Evolutionary conservation across 2,329 filamentous ascomycete species (phyloP).

Genomic region (Cucurbitaria berberidis): DNA sequence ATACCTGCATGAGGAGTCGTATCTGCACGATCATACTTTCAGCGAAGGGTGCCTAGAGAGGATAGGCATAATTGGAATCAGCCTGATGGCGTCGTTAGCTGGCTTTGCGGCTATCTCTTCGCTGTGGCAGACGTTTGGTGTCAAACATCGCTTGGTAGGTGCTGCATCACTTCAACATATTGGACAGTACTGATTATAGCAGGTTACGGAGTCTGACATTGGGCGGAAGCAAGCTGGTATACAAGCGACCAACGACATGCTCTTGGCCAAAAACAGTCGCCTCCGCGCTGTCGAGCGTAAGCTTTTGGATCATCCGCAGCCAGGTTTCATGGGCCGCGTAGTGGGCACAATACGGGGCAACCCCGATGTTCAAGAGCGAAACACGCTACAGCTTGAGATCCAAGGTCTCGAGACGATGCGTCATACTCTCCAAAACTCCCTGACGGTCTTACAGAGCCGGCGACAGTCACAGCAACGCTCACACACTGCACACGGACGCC

Average conservation of each 20-base stretch:
- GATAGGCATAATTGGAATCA: conserved; percentile 84
- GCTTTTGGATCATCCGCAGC: conserved; percentile 53
- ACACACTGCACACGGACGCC: conserved; percentile 68
- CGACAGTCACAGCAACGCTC: conserved; percentile 70
- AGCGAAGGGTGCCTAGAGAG: conserved; percentile 65
- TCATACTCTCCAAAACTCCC: conserved; percentile 68
- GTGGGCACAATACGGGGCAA: conserved; percentile 73
- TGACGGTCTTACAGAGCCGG: conserved; percentile 68
- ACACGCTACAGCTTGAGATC: conserved; percentile 73
- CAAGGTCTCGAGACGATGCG: conserved; percentile 82
- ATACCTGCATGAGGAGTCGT: conserved; percentile 56
- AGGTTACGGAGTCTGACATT: conserved; percentile 74
- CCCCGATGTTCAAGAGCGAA: conserved; percentile 59
- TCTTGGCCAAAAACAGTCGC: conserved; percentile 74
- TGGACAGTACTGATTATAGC: conserved; percentile 18
- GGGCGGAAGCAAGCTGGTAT: conserved; percentile 78
- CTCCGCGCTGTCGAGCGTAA: conserved; percentile 74
- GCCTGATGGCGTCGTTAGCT: conserved; percentile 84
- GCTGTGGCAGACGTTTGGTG: conserved; percentile 82
- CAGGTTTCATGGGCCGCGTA: conserved; percentile 74
- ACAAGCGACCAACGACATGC: conserved; percentile 79
- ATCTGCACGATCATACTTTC: conserved; percentile 54
- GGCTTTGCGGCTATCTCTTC: conserved; percentile 89
- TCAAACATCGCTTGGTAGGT: conserved; percentile 63
- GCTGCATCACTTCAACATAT: neutral